phyloP scores from a whole-genome alignment of 75 land plant species.

The Cunninghamia lanceolata region DNA sequence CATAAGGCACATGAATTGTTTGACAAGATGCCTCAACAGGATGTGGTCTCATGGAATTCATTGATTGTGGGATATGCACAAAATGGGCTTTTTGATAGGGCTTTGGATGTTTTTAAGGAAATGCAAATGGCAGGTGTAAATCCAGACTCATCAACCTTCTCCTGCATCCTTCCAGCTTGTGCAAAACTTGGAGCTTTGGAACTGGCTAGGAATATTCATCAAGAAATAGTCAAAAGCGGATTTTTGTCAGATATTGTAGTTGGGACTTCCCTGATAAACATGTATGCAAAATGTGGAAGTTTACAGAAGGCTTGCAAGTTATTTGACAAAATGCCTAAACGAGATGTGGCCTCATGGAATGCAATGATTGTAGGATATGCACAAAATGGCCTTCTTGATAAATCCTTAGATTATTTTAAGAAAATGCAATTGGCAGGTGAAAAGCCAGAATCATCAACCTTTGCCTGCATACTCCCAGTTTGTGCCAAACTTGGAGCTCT shows the following conservation, averaged over 20 bases:
- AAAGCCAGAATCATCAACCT: slow-evolving; percentile 15
- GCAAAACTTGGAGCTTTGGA: slow-evolving; percentile 16
- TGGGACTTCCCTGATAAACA: slow-evolving; percentile 11
- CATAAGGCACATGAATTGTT: slow-evolving; percentile 46
- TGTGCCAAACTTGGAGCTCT: slow-evolving; percentile 26
- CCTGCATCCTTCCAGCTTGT: slow-evolving; percentile 60
- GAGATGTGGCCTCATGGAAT: slow-evolving; percentile 27
- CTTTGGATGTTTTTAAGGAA: slow-evolving; percentile 37
- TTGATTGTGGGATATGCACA: slow-evolving; percentile 61
- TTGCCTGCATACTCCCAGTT: slow-evolving; percentile 15
- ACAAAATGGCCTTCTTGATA: background rate
- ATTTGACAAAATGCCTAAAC: slow-evolving; percentile 15
- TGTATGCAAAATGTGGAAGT: slow-evolving; percentile 33
- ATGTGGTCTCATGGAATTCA: slow-evolving; percentile 69
- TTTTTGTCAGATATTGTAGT: slow-evolving; percentile 14
- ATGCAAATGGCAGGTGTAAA: slow-evolving; percentile 50
- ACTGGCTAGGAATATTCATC: slow-evolving; percentile 15
- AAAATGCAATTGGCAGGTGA: background rate
- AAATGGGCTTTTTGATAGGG: slow-evolving; percentile 40
- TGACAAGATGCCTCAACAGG: slow-evolving; percentile 29
- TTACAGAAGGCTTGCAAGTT: slow-evolving; percentile 17
- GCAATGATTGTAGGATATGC: slow-evolving; percentile 14
- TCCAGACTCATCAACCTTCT: slow-evolving; percentile 52
- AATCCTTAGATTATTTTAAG: slow-evolving; percentile 6
- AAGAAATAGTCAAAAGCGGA: slow-evolving; percentile 4